Evolutionary conservation across 2,329 filamentous ascomycete genomes (phyloP), one percentile per base, ranked within the genome.

Genomic region (Colletotrichum noveboracense): DNA sequence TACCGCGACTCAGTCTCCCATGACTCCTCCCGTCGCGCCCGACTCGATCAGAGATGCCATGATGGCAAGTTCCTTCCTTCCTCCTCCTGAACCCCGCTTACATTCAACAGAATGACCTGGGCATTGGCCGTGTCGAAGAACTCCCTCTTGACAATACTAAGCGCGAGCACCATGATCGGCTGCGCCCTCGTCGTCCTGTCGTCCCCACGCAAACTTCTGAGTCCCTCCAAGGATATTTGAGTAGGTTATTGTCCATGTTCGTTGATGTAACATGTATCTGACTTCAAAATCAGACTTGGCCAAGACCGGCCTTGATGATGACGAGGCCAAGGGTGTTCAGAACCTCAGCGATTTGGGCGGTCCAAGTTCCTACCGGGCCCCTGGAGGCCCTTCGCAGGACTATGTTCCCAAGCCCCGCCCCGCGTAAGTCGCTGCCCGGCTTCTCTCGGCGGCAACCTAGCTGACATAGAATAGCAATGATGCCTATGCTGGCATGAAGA

Each of bases 101-200:
- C 64, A 30, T 16, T 4, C 9, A 58, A n/a, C 13, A 83, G 82
- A 79, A 78, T 28, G 83, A 84, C 52, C 77, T 84, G 3, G 82
- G 83, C 13, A 75, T 71, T 5, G n/a, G 26, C 9, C 81, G 82
- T 6, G 26, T 82, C 9, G 79, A 81, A 3, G 70, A 76, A 7
- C 75, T 81, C 5, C 80, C 79, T 6, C 68, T 81, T 55, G 78
- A 80, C n/a, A 73, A 81, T 36, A 70, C 71, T n/a, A 72, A 56
- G 10, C 32, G 43, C 43, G 16, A 38, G 30, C 13, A 36, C 24
- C 12, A 58, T 24, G 8, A 34, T 24, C 70, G 56, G 1, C 60
- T 7, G 14, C 77, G 66, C 36, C 43, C 43, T 58, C 70, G 76
- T 14, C 56, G 24, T 9, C 14, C 56, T 52, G 64, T 43, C 16